Percentiles rank a stretch among this genome's conserved stretches.
Evolutionary conservation across 805 yeast species (phyloP).

Genomic region (Starmerella tilneyi): DNA sequence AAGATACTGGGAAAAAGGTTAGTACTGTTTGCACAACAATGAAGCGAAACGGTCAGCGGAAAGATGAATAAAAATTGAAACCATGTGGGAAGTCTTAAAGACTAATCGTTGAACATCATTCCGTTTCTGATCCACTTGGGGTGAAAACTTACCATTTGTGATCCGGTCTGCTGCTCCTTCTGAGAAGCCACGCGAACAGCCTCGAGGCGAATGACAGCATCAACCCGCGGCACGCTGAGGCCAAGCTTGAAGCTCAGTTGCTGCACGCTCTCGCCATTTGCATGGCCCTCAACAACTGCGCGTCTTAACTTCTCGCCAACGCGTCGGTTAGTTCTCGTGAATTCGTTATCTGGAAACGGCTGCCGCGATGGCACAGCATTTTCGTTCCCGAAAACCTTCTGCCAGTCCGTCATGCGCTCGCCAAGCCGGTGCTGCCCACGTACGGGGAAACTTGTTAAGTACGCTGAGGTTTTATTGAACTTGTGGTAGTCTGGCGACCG

Average conservation of each 20-base stretch:
- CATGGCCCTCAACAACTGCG: slow-evolving; percentile 48
- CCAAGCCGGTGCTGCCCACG: slow-evolving; percentile 27
- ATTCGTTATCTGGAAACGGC: slow-evolving; percentile 74
- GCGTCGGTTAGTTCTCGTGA: slow-evolving; percentile 55
- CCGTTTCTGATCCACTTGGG: slow-evolving; percentile 3
- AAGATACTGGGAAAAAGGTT: slow-evolving; percentile 29
- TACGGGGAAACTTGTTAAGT: slow-evolving; percentile 27
- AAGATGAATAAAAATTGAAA: slow-evolving; percentile 30
- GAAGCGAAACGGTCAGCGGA: slow-evolving; percentile 17
- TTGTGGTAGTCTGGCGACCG: slow-evolving; percentile 43
- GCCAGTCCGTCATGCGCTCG: slow-evolving; percentile 25
- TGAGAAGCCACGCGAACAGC: slow-evolving; percentile 50
- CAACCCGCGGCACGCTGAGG: slow-evolving; percentile 73
- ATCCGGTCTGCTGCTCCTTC: slow-evolving; percentile 28
- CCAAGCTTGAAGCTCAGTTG: slow-evolving; percentile 71
- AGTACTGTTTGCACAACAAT: slow-evolving; percentile 27
- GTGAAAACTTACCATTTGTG: slow-evolving; percentile 45
- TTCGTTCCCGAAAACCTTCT: slow-evolving; percentile 24
- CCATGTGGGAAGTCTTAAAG: slow-evolving; percentile 62
- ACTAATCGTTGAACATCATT: slow-evolving; percentile 60
- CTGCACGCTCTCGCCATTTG: slow-evolving; percentile 49
- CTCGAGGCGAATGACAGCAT: slow-evolving; percentile 68
- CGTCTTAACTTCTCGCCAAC: slow-evolving; percentile 51
- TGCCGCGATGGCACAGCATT: slow-evolving; percentile 29
- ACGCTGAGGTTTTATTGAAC: slow-evolving; percentile 46